Percentiles rank a stretch among this genome's conserved stretches.
phyloP scores from a whole-genome alignment of 768 basidiomycete genomes.

The Termitomyces sp. region DNA sequence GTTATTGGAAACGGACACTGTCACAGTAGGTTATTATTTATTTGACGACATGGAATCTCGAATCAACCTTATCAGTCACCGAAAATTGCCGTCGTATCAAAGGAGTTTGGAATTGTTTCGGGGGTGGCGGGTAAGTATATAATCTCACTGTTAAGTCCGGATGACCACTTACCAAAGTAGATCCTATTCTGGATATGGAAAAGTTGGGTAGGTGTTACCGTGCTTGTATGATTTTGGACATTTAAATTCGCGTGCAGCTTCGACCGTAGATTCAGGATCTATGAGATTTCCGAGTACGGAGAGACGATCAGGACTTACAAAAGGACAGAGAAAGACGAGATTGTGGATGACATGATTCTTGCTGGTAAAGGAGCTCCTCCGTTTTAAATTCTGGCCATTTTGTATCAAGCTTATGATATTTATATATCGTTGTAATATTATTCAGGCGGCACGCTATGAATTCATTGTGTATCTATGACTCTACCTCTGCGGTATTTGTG shows the following conservation, averaged over 20 bases:
- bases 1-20: slow-evolving; percentile 88
- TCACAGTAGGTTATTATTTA: slow-evolving; percentile 50
- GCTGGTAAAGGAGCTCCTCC: slow-evolving; percentile 45
- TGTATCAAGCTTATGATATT: background rate
- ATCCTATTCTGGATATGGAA: slow-evolving; percentile 81
- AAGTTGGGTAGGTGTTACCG: slow-evolving; percentile 52
- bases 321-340: slow-evolving; percentile 63
- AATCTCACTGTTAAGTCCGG: background rate
- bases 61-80: slow-evolving; percentile 47
- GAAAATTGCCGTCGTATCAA: slow-evolving; percentile 84
- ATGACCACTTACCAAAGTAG: slow-evolving; percentile 24
- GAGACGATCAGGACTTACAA: slow-evolving; percentile 91
- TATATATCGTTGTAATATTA: slow-evolving; percentile 3
- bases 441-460: background rate
- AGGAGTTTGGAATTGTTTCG: slow-evolving; percentile 91
- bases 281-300: slow-evolving; percentile 82
- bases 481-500: background rate
- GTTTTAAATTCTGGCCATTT: slow-evolving; percentile 3
- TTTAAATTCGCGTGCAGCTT: slow-evolving; percentile 44
- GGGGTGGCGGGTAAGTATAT: slow-evolving; percentile 65
- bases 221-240: background rate
- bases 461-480: no score
- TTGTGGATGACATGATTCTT: slow-evolving; percentile 61
- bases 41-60: background rate
- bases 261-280: slow-evolving; percentile 87